Percentiles rank a stretch among this genome's conserved stretches.
Conservation (phyloP, 768 basidiomycete genomes). For the Pulveroboletus sp. region DNA sequence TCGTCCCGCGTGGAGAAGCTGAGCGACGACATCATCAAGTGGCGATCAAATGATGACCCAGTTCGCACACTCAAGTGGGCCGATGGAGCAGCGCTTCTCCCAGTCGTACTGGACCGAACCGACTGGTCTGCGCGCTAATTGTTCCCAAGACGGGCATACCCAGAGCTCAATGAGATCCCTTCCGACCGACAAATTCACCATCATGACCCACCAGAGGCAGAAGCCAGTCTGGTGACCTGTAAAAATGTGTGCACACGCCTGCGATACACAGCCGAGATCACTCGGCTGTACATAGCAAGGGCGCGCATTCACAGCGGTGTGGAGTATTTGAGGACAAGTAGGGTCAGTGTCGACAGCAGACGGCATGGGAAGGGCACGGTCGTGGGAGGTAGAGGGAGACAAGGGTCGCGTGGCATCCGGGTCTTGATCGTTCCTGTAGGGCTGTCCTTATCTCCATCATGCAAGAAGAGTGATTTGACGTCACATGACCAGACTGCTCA, state of each 20-base stretch:
- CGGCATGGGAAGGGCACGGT: no score
- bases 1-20: neutral
- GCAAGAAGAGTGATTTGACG: no score
- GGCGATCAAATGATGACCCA: neutral
- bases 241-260: no score
- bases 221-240: neutral
- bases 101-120: neutral
- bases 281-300: constrained; percentile 23
- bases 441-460: no score
- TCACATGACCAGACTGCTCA: no score
- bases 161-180: no score
- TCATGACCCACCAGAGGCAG: no score
- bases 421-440: no score
- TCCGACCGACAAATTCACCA: no score
- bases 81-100: neutral
- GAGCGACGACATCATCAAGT: neutral
- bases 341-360: neutral
- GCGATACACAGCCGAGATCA: constrained; percentile 5
- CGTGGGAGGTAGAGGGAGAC: neutral
- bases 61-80: neutral
- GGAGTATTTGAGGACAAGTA: constrained; percentile 8
- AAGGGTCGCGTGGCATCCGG: no score
- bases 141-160: neutral
- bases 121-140: neutral
- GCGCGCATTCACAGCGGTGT: constrained; percentile 15